These are phyloP conservation scores for Pseudoturritis turrita DNA, from an alignment of 345 rosid species.

Conservation along the genomic window DNA sequence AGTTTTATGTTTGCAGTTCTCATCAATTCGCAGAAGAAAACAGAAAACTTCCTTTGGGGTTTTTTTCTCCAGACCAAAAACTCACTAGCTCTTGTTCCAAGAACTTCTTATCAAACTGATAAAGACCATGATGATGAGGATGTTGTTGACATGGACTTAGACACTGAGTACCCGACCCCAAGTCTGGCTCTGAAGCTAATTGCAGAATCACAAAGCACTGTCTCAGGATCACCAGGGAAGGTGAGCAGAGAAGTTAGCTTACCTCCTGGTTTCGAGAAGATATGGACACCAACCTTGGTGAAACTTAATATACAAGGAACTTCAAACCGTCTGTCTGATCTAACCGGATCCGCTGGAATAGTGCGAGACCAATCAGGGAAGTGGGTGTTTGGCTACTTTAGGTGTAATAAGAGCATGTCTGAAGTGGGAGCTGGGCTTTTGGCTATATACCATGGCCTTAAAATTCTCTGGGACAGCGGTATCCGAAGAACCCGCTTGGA, in stretches of 20 bases:
- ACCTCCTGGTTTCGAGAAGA: conserved; percentile 32
- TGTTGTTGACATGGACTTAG: conserved; percentile 22
- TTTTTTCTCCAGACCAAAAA: neutral
- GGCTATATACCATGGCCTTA: conserved; percentile 50
- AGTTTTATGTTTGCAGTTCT: conserved; percentile 12
- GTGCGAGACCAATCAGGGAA: conserved; percentile 47
- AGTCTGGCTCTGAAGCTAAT: neutral
- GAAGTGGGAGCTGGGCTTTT: conserved; percentile 37
- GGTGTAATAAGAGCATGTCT: conserved; percentile 16
- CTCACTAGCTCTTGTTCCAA: neutral
- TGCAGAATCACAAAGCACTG: neutral
- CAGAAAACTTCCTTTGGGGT: conserved; percentile 27
- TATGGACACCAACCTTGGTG: conserved; percentile 30
- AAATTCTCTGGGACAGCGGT: conserved; percentile 42
- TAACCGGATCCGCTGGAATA: conserved; percentile 40
- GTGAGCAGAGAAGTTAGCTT: neutral
- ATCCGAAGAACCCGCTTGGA: conserved; percentile 39
- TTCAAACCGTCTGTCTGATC: conserved; percentile 4
- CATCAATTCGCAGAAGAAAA: conserved; percentile 4
- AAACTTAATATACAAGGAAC: conserved; percentile 43
- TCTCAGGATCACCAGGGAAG: conserved; percentile 11
- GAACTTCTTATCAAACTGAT: conserved; percentile 1
- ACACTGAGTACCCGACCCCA: neutral
- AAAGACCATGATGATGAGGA: neutral
- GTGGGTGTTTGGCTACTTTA: conserved; percentile 52